Conservation (phyloP, 2,329 filamentous ascomycete genomes). For the Fusarium devonianum region DNA sequence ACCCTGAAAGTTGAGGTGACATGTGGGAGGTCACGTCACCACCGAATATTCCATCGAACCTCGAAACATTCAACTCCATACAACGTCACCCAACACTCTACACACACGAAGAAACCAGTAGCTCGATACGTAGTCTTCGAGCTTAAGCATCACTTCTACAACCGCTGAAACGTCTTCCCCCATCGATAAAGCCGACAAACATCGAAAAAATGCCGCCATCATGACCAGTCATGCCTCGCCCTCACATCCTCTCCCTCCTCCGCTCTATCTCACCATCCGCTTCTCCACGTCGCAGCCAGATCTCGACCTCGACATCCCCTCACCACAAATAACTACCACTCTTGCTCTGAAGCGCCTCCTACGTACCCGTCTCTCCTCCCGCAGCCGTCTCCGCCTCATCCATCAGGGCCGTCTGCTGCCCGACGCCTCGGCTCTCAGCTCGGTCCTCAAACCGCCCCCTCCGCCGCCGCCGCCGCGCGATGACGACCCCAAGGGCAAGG, state of each 20-base stretch:
- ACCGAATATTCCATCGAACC: slow-evolving; percentile 11
- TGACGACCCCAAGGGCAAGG: slow-evolving; percentile 50
- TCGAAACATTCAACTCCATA: not conserved
- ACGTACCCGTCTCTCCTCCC: slow-evolving; percentile 72
- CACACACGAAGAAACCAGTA: too few relatives aligned
- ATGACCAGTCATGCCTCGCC: slow-evolving; percentile 39
- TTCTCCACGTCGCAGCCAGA: slow-evolving; percentile 89
- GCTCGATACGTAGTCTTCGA: too few relatives aligned
- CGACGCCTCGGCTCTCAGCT: slow-evolving; percentile 72
- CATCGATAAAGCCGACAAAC: not conserved
- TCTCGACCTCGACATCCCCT: slow-evolving; percentile 76
- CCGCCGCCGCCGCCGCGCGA: slow-evolving; percentile 59
- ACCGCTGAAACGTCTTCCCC: fast-evolving
- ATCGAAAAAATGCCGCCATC: slow-evolving; percentile 34
- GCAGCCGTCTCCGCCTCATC: slow-evolving; percentile 84
- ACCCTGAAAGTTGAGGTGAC: slow-evolving; percentile 14
- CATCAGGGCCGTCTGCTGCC: slow-evolving; percentile 86
- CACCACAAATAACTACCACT: slow-evolving; percentile 73
- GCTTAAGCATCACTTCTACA: not conserved
- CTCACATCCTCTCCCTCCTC: slow-evolving; percentile 43
- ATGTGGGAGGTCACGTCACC: slow-evolving; percentile 25
- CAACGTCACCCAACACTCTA: not conserved
- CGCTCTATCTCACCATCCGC: slow-evolving; percentile 82
- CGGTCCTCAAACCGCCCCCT: slow-evolving; percentile 71
- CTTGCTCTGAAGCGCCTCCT: slow-evolving; percentile 84